These are phyloP conservation scores for Picea engelmannii DNA, from an alignment of 83 land plant genomes.

Conservation along the genomic window DNA sequence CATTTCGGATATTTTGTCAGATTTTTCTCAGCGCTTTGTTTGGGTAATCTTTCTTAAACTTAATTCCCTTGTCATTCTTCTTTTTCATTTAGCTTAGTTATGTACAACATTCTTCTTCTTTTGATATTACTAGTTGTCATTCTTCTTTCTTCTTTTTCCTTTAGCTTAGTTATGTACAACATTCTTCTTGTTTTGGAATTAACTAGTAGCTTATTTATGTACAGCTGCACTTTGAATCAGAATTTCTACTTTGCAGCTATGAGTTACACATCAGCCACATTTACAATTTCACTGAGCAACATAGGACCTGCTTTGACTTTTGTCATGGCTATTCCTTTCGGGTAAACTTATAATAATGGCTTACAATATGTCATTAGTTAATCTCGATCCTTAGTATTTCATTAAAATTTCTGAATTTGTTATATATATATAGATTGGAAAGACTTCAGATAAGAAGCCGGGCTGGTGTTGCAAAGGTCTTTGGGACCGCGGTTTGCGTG, in stretches of 20 bases:
- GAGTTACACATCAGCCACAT: conserved; percentile 58
- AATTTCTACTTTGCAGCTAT: conserved; percentile 52
- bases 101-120: conserved; percentile 26
- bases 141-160: not conserved
- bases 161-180: not conserved
- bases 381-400: not conserved
- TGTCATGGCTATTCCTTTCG: conserved; percentile 52
- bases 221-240: conserved; percentile 52
- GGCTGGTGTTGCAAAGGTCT: conserved; percentile 54
- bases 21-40: conserved; percentile 46
- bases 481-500: conserved; percentile 57
- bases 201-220: conserved; percentile 3
- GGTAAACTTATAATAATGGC: conserved; percentile 9
- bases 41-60: conserved; percentile 35
- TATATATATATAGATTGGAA: conserved; percentile 32
- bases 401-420: not conserved
- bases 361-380: not conserved
- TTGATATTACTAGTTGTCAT: not conserved
- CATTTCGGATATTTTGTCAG: conserved; percentile 35
- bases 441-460: conserved; percentile 30
- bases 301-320: conserved; percentile 64
- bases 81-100: not conserved
- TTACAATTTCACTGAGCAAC: conserved; percentile 54
- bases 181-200: not conserved
- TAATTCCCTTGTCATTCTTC: not conserved